Base-by-base conservation (phyloP, 768 basidiomycete species). In the Cystobasidium onofrii region DNA sequence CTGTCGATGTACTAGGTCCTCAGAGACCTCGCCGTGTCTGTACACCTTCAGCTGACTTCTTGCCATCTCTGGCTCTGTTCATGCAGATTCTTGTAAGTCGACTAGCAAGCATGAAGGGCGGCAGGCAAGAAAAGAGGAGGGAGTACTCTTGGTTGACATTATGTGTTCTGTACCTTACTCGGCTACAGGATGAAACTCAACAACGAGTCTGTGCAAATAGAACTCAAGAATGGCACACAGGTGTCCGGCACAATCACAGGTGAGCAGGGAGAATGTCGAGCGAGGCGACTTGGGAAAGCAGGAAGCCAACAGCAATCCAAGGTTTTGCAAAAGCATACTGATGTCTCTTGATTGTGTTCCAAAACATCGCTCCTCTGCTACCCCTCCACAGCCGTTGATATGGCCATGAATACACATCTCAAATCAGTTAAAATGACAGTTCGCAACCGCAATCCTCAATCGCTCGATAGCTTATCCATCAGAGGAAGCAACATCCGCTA, bases 371-470 rank as follows among this genome's bases (percentile, higher is more conserved):
- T 43, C 41, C 41, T 50, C 46, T 50, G 46, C 46, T 50, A 15
- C 12, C 46, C 55, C 44, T 10, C 20, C 27, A 18, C 81, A 97
- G 95, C 93, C 73, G 96, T 99, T 64, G 95, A 99, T 83, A 93
- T 95, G 86, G 92, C 95, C 80, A 99, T 99, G 95, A 98, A 97
- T 84, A 98, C 95, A 1, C 90, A 97, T 78, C 85, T 99, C 65
- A 99, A 99, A 50, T 25, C 39, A 25, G 65, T 67, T 43, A 97
- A 96, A 83, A 89, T 98, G 85, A 92, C 92, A n/a, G 85, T 88
- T 34, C 88, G 92, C 67, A 93, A 92, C 81, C 89, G 91, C 74
- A 91, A 93, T 71, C 91, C 93, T 2, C 83, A 88, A 31, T 84
- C 90, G 25, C 87, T 97, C 67, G 95, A 99, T 82, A 85, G 89